Evolutionary conservation across 495 filamentous ascomycete genomes (phyloP).

Genomic region (Penicillium samsonianum): DNA sequence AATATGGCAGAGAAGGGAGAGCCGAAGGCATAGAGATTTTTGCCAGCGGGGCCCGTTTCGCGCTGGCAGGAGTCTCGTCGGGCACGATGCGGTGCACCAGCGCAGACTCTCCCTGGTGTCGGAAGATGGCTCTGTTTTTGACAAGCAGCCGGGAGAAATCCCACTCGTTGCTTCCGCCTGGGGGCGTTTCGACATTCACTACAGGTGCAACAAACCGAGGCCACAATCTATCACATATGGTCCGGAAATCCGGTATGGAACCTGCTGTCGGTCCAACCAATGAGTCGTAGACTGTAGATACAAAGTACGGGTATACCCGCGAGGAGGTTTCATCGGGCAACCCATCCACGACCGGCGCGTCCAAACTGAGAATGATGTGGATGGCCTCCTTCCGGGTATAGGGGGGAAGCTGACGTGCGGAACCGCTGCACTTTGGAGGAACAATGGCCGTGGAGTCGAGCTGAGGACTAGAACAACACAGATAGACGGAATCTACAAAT

Average conservation of each 20-base stretch:
- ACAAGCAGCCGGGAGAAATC: slow-evolving; percentile 84
- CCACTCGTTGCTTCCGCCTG: slow-evolving; percentile 54
- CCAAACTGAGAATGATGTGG: slow-evolving; percentile 61
- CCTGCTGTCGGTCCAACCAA: slow-evolving; percentile 45
- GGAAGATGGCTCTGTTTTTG: slow-evolving; percentile 70
- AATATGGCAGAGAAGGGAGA: slow-evolving; percentile 64
- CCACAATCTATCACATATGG: slow-evolving; percentile 69
- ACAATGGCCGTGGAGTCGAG: slow-evolving; percentile 62
- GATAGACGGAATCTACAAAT: slow-evolving; percentile 71
- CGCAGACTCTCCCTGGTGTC: slow-evolving; percentile 72
- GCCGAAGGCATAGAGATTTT: slow-evolving; percentile 39
- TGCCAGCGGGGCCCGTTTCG: slow-evolving; percentile 28
- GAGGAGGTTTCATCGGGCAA: slow-evolving; percentile 32
- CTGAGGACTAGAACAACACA: slow-evolving; percentile 78
- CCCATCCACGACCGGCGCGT: slow-evolving; percentile 37
- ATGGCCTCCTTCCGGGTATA: slow-evolving; percentile 82
- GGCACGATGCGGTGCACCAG: slow-evolving; percentile 71
- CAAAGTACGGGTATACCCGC: slow-evolving; percentile 46
- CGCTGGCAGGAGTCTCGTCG: slow-evolving; percentile 28
- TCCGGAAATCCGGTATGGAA: slow-evolving; percentile 45
- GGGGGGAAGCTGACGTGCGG: slow-evolving; percentile 83
- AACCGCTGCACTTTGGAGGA: slow-evolving; percentile 69
- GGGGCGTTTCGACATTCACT: slow-evolving; percentile 36
- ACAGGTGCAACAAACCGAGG: slow-evolving; percentile 65
- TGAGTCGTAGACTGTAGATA: slow-evolving; percentile 44